Base-by-base conservation (phyloP, 1,139 yeast genomes). In the Geotrichum aggregatum region DNA sequence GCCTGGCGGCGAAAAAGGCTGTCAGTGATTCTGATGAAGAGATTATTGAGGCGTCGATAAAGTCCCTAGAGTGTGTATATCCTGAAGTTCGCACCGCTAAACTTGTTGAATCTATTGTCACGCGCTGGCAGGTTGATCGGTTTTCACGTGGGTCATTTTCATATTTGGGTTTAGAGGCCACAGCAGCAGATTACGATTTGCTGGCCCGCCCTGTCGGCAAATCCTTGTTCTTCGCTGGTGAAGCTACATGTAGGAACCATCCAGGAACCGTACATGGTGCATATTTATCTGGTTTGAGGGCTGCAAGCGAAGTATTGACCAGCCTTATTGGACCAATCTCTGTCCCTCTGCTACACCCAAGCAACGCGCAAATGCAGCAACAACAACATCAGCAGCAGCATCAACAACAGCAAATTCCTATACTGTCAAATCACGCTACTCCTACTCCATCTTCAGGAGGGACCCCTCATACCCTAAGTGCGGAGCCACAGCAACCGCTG, bases 191-290 rank as follows among this genome's bases (percentile, higher is more conserved):
- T 52, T 74, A 71, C 53, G 76, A 73, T 44, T 55, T 66, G 16
- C 59, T 73, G 50, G 75, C 75, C 1, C 61, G 71, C 24, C 74
- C 74, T 1, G 65, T 71, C n/a, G 66, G 63, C 34, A 63, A 69
- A 36, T 60, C 67, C 11, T 56, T 73, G 47, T 72, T 68, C 55
- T 73, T 73, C 55, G 77, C 76, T 0, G 77, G 77, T 34, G 77
- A 73, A 51, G 76, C 76, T 0, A 73, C 77, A 1, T 70, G 72
- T 43, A 62, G 76, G 7, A 58, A 66, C 11, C 67, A 69, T 51
- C 76, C 77, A 0, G 75, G 75, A 1, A 72, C 77, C 0, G 73
- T 73, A 3, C 76, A 73, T 50, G 77, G 77, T 1, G 76, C 77
- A 0, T 73, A 71, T 53, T 56, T 73, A 0, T 71, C 75, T 6